Base-by-base conservation (phyloP, 1,284 basidiomycete genomes). In the Peniophora sp. region DNA sequence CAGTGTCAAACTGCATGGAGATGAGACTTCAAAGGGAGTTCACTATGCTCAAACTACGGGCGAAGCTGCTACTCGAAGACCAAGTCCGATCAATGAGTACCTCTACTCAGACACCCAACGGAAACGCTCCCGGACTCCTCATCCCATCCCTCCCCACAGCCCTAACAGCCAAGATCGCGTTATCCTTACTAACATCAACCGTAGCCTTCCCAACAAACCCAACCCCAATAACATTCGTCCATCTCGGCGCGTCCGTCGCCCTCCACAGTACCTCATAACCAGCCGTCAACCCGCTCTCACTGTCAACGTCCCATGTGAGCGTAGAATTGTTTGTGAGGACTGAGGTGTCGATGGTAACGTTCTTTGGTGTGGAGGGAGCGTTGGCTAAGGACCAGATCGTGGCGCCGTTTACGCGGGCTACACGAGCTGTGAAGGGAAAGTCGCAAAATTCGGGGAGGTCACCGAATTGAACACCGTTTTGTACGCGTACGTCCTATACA, bases 221-320 rank as follows among this genome's bases (percentile, higher is more conserved):
- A 14, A 79, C 75, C 16, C 70, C 67, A 17, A 79, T 68, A 2
- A 74, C 70, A 58, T 72, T 66, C 34, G 71, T 69, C 77, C 77
- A 80, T 32, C 69, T 65, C 17, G 73, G 64, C 49, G 65, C 68
- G 49, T 75, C 71, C 32, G 71, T 74, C 53, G 72, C 63, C 49
- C 77, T 64, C 75, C 75, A 79, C 12, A 79, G 66, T 24, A 79
- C 64, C 61, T 79, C 76, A 56, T 77, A 79, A 5, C 72, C 69
- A 3, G 61, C 64, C 12, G 66, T 53, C 12, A 65, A 69, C 8
- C 66, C 70, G 47, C 62, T 61, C 1, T 63, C 52, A 12, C 12
- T 32, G 52, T 73, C 76, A 16, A 61, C 48, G 12, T 60, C 67
- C 77, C 77, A 79, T 12, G 53, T 61, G 38, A 79, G 61, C 24